Conservation (phyloP, 2,329 filamentous ascomycete genomes). For the Colletotrichum falcatum region DNA sequence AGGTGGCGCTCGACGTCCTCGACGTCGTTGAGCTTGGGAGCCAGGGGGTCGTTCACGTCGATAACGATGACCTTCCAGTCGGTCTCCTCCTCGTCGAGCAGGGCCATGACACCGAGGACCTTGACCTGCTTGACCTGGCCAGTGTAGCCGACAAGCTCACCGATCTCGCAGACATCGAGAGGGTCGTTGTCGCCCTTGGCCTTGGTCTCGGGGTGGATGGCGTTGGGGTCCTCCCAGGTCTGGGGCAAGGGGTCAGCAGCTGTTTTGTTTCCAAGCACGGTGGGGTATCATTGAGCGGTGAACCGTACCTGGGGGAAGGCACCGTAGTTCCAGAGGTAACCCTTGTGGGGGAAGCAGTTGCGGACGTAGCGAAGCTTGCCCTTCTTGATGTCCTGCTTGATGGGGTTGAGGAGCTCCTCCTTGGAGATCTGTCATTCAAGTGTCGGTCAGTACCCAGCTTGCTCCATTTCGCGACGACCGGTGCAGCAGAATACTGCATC, state of each 20-base stretch:
- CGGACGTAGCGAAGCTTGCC: constrained; percentile 99
- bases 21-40: constrained; percentile 95
- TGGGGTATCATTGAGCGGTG: not conserved
- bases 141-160: constrained; percentile 94
- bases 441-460: constrained; percentile 34
- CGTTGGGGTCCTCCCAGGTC: constrained; percentile 99
- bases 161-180: constrained; percentile 99
- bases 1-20: constrained; percentile 99
- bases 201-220: constrained; percentile 98
- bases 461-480: not conserved
- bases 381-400: constrained; percentile 99
- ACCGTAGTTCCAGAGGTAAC: constrained; percentile 99
- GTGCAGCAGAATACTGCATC: constrained; percentile 4
- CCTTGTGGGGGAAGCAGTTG: constrained; percentile 99
- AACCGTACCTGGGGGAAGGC: constrained; percentile 91
- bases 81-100: constrained; percentile 99
- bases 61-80: constrained; percentile 99
- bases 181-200: constrained; percentile 99
- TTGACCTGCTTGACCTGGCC: constrained; percentile 99
- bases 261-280: not conserved
- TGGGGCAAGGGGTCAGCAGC: constrained; percentile 52
- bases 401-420: constrained; percentile 97
- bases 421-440: constrained; percentile 83
- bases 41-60: constrained; percentile 96
- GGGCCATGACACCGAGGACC: constrained; percentile 98